Base-by-base conservation (phyloP, 257 asterid species). In the Dorcoceras hygrometricum region DNA sequence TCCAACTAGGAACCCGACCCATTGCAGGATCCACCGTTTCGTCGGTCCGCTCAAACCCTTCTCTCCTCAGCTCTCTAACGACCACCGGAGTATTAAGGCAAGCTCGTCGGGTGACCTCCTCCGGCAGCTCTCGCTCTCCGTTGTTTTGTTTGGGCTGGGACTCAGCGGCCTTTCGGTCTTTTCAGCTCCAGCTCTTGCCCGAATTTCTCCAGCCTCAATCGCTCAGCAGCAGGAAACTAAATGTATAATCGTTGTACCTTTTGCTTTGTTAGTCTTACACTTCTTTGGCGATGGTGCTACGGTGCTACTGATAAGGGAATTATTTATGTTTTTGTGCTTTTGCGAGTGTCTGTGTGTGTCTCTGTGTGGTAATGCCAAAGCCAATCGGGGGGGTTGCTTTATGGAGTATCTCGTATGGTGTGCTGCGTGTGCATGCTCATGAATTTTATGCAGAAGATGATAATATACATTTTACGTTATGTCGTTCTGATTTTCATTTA, bases 61-160 rank as follows among this genome's bases (percentile, higher is more conserved):
- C n/a, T 39, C 50, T 39, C n/a, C 50, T 3, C 5, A 39, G 12
- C 4, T 39, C 50, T 39, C 50, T 39, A 12, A 39, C 5, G 50
- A 39, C 50, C 50, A 12, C n/a, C n/a, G 50, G 50, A 39, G 0
- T 39, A n/a, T 39, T 0, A 3, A 39, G n/a, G 50, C n/a, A 1
- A 39, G 18, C 31, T 48, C 80, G 73, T 65, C 80, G 70, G 82
- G 68, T 7, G 85, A 71, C 29, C 54, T 74, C 71, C 61, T 82
- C 77, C 80, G 84, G 73, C 85, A 59, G 66, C 68, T 84, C 23
- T 70, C 83, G 12, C 69, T 79, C 28, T 81, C 87, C 14, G 82
- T 79, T 67, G 36, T 84, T 53, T 43, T 83, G 1, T 1, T 79
- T 4, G 80, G 89, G 23, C 59, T 87, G 48, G 82, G 91, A 28